These are phyloP conservation scores for Phytophthora sp. DNA, from an alignment of 352 stramenopile species.

Conservation along the genomic window DNA sequence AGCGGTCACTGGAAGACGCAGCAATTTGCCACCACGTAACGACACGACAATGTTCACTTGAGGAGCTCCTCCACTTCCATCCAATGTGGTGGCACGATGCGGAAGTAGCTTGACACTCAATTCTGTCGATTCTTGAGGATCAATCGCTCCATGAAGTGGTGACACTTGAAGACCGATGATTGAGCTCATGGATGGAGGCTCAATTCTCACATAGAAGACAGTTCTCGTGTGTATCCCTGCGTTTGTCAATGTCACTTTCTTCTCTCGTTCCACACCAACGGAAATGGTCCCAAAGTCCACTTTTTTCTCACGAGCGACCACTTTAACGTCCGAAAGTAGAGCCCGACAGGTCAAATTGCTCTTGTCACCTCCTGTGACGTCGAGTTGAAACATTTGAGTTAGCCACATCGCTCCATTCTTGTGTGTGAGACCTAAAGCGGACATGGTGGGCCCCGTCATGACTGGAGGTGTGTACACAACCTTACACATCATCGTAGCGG, in stretches of 20 bases:
- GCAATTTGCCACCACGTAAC: slow-evolving; percentile 71
- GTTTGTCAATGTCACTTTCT: slow-evolving; percentile 58
- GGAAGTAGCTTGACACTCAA: slow-evolving; percentile 59
- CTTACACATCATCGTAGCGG: slow-evolving; percentile 47
- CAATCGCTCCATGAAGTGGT: slow-evolving; percentile 48
- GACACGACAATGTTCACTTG: slow-evolving; percentile 33
- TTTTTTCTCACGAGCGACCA: slow-evolving; percentile 69
- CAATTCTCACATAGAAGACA: slow-evolving; percentile 69
- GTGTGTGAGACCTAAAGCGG: slow-evolving; percentile 21
- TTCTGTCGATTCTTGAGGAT: slow-evolving; percentile 60
- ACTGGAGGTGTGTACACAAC: slow-evolving; percentile 61
- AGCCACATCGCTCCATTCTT: slow-evolving; percentile 39
- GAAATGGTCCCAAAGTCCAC: slow-evolving; percentile 86
- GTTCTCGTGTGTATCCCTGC: slow-evolving; percentile 22
- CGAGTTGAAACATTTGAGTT: slow-evolving; percentile 53
- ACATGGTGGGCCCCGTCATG: slow-evolving; percentile 2
- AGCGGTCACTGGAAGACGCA: slow-evolving; percentile 68
- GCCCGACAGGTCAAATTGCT: slow-evolving; percentile 53
- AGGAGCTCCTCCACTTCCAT: slow-evolving; percentile 55
- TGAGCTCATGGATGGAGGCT: slow-evolving; percentile 44
- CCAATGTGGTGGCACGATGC: slow-evolving; percentile 57
- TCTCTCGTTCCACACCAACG: slow-evolving; percentile 75
- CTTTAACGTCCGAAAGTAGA: slow-evolving; percentile 59
- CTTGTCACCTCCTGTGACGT: slow-evolving; percentile 63
- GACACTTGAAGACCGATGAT: slow-evolving; percentile 55